Conservation (phyloP, 1,284 basidiomycete genomes). For the Inonotus hispidus region DNA sequence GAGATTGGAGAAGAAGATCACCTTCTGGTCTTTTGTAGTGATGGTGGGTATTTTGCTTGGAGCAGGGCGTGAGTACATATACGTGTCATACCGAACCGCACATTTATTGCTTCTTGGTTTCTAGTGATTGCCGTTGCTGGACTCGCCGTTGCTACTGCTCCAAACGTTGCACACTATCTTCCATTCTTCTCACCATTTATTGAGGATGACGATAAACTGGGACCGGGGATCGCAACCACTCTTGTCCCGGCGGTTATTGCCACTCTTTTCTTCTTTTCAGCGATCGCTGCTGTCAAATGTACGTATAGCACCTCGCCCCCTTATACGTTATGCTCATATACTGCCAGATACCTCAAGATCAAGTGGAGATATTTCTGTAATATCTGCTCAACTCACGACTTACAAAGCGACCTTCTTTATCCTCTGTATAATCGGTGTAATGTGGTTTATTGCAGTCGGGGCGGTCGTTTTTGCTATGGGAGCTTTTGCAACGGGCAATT, state of each 20-base stretch:
- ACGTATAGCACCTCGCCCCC: constrained; percentile 27
- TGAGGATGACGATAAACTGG: constrained; percentile 41
- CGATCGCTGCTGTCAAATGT: constrained; percentile 54
- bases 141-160: constrained; percentile 59
- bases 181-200: constrained; percentile 55
- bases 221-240: constrained; percentile 58
- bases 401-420: constrained; percentile 69
- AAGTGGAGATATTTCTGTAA: constrained; percentile 55
- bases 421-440: constrained; percentile 45
- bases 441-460: constrained; percentile 64
- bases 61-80: constrained; percentile 48
- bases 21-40: constrained; percentile 53
- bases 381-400: constrained; percentile 49
- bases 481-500: constrained; percentile 42
- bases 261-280: constrained; percentile 50
- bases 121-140: constrained; percentile 66
- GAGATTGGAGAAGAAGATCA: constrained; percentile 36
- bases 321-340: not conserved
- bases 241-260: constrained; percentile 61
- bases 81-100: not conserved
- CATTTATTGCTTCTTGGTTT: constrained; percentile 22
- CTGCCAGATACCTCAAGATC: constrained; percentile 43
- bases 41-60: constrained; percentile 48
- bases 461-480: constrained; percentile 62
- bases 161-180: constrained; percentile 66